These are phyloP conservation scores for Emergomyces africanus DNA, from an alignment of 2,329 filamentous ascomycete species.

Conservation along the genomic window DNA sequence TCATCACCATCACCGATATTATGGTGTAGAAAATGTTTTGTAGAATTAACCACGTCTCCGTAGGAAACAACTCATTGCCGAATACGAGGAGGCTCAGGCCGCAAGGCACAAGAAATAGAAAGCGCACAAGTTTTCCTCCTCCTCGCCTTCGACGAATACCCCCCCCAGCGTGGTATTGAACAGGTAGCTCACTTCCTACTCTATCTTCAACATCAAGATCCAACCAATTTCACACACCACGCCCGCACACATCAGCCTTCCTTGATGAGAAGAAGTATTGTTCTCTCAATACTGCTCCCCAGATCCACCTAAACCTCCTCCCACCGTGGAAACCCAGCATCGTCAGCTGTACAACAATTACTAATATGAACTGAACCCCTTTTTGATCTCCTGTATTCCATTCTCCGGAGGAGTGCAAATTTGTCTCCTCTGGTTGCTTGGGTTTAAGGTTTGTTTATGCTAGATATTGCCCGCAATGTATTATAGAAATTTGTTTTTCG, in stretches of 20 bases:
- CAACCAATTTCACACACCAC: not conserved
- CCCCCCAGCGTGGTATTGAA: not conserved
- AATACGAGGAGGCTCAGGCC: conserved; percentile 54
- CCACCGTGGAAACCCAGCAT: not conserved
- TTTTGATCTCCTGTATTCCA: conserved; percentile 12
- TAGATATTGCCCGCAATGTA: not conserved
- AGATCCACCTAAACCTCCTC: not conserved
- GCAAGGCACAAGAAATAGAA: conserved; percentile 51
- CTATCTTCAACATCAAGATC: not conserved
- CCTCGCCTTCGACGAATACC: not conserved
- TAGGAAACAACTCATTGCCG: conserved; percentile 53
- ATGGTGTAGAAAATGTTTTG: not conserved
- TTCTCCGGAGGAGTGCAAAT: not conserved
- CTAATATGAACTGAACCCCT: conserved; percentile 10
- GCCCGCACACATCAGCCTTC: not conserved
- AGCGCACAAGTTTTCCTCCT: not conserved
- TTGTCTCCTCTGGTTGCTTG: not conserved
- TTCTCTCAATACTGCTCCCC: not conserved
- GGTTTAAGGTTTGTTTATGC: not conserved
- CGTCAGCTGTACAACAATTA: not conserved
- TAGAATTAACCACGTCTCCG: conserved; percentile 2
- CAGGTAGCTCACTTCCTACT: not conserved
- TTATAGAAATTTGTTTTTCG: not conserved
- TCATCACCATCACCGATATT: not conserved
- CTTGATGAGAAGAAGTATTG: not conserved